Evolutionary conservation across 371 early-diverging fungal species (phyloP).

Genomic region (Mucor velutinosus): DNA sequence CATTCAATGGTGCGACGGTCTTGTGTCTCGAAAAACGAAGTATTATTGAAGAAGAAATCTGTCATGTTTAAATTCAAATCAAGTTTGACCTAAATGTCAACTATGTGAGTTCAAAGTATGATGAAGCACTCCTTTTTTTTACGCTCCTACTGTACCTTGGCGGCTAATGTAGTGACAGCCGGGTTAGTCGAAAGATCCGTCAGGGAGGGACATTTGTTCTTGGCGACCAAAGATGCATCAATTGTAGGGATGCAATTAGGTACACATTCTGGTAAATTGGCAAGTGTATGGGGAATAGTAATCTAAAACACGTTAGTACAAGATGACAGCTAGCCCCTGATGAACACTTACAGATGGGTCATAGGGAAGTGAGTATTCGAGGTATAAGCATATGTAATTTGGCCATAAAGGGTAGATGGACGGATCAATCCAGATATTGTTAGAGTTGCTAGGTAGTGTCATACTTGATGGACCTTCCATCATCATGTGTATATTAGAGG

Average conservation of each 20-base stretch:
- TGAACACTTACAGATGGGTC: conserved; percentile 27
- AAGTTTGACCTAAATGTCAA: conserved; percentile 25
- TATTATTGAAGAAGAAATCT: conserved; percentile 50
- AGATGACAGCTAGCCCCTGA: background rate
- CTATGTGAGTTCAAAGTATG: background rate
- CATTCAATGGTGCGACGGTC: conserved; percentile 58
- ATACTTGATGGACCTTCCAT: background rate
- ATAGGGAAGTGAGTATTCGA: conserved; percentile 45
- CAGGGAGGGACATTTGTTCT: conserved; percentile 39
- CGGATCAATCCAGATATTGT: conserved; percentile 16
- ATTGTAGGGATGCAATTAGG: conserved; percentile 38
- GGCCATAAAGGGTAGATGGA: conserved; percentile 42
- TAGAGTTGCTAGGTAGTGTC: background rate
- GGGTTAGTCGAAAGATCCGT: conserved; percentile 14
- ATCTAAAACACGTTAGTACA: conserved; percentile 3
- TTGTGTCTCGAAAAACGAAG: conserved; percentile 55
- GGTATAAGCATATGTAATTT: conserved; percentile 50
- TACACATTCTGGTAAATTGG: conserved; percentile 42
- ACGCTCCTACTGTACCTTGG: conserved; percentile 22
- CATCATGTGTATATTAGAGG: background rate
- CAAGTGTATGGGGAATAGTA: conserved; percentile 42
- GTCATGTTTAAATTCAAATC: conserved; percentile 44
- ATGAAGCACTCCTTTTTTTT: background rate
- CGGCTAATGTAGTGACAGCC: conserved; percentile 17
- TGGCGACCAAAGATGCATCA: conserved; percentile 17